Percentiles rank a stretch among this genome's conserved stretches.
phyloP scores from a whole-genome alignment of 192 early-diverging fungal genomes.

The Pilaira anomala region DNA sequence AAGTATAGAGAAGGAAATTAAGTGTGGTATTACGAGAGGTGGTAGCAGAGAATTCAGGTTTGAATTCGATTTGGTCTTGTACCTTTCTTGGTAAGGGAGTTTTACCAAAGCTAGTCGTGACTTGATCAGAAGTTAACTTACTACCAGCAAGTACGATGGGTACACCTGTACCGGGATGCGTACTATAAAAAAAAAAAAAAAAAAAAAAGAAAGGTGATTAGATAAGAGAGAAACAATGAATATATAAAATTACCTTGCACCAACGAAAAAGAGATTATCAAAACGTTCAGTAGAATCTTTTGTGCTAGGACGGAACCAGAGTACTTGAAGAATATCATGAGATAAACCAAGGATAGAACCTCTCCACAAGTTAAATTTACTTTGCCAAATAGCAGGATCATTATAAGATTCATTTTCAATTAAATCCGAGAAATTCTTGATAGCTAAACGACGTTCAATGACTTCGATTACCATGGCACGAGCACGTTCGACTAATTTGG shows the following conservation, averaged over 20 bases:
- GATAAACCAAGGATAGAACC: conserved; percentile 56
- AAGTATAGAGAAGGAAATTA: neutral
- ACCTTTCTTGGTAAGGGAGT: conserved; percentile 7
- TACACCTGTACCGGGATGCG: conserved; percentile 61
- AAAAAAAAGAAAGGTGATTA: too few species aligned
- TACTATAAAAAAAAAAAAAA: conserved; percentile 24
- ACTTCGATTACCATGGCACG: conserved; percentile 39
- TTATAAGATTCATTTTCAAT: conserved; percentile 51
- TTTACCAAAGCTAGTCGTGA: conserved; percentile 31
- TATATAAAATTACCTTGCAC: conserved; percentile 41
- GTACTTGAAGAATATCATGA: conserved; percentile 51
- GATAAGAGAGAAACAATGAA: too few species aligned
- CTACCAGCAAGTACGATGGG: conserved; percentile 56
- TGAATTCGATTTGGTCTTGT: neutral
- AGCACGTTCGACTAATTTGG: conserved; percentile 34
- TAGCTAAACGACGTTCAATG: conserved; percentile 36
- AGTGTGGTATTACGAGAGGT: too few species aligned
- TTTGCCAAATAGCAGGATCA: conserved; percentile 46
- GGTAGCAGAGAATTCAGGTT: too few species aligned
- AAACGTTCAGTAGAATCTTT: conserved; percentile 42
- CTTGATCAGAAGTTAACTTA: conserved; percentile 44
- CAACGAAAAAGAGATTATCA: conserved; percentile 59
- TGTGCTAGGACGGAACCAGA: conserved; percentile 50
- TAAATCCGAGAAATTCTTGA: conserved; percentile 35
- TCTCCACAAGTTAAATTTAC: conserved; percentile 53